Conservation (phyloP, 2,329 filamentous ascomycete genomes). For the Alternaria alternata region DNA sequence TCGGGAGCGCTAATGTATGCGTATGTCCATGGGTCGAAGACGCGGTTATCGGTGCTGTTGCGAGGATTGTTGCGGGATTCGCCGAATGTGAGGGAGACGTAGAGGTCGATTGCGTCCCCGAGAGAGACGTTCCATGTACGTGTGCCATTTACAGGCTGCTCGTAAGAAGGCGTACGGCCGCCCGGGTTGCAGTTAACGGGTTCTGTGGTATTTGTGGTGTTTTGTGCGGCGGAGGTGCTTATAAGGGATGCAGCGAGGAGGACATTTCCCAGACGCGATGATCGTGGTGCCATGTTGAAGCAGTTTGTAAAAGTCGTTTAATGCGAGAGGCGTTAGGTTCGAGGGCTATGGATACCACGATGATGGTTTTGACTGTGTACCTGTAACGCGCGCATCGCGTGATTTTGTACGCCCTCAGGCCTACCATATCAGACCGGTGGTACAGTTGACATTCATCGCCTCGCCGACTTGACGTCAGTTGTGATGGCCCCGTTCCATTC, state of each 20-base stretch:
- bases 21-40: neutral
- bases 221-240: neutral
- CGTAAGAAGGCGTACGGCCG: no score
- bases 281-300: neutral
- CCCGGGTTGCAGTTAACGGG: rapidly evolving
- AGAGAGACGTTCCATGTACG: neutral
- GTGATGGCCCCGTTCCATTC: neutral
- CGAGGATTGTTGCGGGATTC: neutral
- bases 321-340: rapidly evolving
- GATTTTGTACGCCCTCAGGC: neutral
- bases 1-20: neutral
- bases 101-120: neutral
- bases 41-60: no score
- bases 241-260: neutral
- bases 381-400: neutral
- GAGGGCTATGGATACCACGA: neutral
- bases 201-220: neutral
- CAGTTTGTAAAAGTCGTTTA: no score
- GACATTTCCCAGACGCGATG: neutral
- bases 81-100: slow-evolving; percentile 2
- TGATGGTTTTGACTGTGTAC: neutral
- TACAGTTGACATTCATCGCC: neutral
- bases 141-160: neutral
- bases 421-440: no score
- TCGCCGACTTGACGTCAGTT: neutral